These are phyloP conservation scores for Amanita jacksonii DNA, from an alignment of 768 basidiomycete species.

Conservation along the genomic window DNA sequence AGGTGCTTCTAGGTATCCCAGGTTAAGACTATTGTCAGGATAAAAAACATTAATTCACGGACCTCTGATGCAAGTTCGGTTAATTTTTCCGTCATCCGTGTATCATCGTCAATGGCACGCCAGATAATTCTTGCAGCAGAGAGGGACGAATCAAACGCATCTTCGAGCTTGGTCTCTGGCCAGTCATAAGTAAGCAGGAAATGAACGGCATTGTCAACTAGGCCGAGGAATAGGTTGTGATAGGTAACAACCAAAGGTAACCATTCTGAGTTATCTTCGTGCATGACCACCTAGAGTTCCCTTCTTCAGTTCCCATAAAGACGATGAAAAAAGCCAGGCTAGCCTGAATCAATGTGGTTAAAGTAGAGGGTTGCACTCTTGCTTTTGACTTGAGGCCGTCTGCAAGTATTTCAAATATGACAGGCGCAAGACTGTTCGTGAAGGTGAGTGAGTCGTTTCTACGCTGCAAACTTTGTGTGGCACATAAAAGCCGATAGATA, in stretches of 20 bases:
- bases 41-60: slow-evolving; percentile 8
- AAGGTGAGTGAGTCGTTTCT: slow-evolving; percentile 21
- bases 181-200: slow-evolving; percentile 44
- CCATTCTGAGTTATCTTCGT: slow-evolving; percentile 12
- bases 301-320: background rate
- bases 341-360: slow-evolving; percentile 49
- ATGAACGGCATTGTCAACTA: slow-evolving; percentile 42
- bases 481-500: slow-evolving; percentile 38
- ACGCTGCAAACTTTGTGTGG: slow-evolving; percentile 35
- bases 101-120: slow-evolving; percentile 35
- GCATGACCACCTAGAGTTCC: slow-evolving; percentile 1
- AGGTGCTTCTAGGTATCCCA: slow-evolving; percentile 24
- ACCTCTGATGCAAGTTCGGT: slow-evolving; percentile 28
- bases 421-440: slow-evolving; percentile 26
- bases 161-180: slow-evolving; percentile 35
- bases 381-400: slow-evolving; percentile 47
- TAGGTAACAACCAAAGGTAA: slow-evolving; percentile 23
- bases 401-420: slow-evolving; percentile 40
- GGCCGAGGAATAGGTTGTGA: slow-evolving; percentile 23
- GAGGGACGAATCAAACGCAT: slow-evolving; percentile 43
- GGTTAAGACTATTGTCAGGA: background rate
- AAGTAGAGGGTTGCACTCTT: slow-evolving; percentile 36
- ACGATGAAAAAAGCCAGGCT: slow-evolving; percentile 2
- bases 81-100: slow-evolving; percentile 29
- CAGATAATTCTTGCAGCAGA: slow-evolving; percentile 45